A percentile compares a stretch with the other conserved stretches of the same genome.
phyloP scores from a whole-genome alignment of 2,329 filamentous ascomycete species.

The Hirsutella thompsonii region DNA sequence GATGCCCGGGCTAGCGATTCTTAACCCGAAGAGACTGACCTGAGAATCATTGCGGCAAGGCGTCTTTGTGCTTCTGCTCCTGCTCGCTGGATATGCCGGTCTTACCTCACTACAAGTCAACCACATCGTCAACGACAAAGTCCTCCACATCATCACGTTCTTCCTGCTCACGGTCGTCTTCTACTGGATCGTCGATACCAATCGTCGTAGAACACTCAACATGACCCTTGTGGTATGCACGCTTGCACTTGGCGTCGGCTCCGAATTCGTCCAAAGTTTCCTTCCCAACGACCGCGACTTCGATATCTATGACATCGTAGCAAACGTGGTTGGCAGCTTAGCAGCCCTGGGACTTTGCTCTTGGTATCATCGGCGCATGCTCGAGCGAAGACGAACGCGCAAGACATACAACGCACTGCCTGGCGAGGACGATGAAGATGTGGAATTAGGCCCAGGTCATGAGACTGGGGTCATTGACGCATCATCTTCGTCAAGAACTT shows the following conservation, averaged over 20 bases:
- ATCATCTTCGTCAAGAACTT: constrained; percentile 17
- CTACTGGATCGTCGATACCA: constrained; percentile 95
- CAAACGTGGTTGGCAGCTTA: constrained; percentile 72
- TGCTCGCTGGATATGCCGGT: constrained; percentile 67
- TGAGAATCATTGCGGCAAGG: constrained; percentile 29
- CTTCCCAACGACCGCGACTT: constrained; percentile 60
- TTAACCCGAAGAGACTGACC: constrained; percentile 2
- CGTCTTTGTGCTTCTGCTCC: constrained; percentile 55
- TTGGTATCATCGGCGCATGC: constrained; percentile 93
- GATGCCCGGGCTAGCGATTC: neutral
- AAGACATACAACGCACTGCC: constrained; percentile 62
- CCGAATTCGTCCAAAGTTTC: constrained; percentile 62
- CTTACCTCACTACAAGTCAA: constrained; percentile 51
- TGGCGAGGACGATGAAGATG: constrained; percentile 49
- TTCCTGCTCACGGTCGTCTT: constrained; percentile 78
- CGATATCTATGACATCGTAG: constrained; percentile 75
- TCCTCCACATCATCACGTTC: constrained; percentile 77
- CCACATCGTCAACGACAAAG: constrained; percentile 68
- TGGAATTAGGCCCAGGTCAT: constrained; percentile 66
- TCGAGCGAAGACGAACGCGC: constrained; percentile 68
- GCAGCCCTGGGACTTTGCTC: constrained; percentile 60
- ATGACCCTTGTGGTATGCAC: constrained; percentile 75
- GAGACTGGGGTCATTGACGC: constrained; percentile 49
- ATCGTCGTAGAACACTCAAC: constrained; percentile 72
- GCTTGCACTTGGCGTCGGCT: constrained; percentile 54